Evolutionary conservation across 768 basidiomycete genomes (phyloP).

Genomic region (Gloeopeniophorella convolvens): DNA sequence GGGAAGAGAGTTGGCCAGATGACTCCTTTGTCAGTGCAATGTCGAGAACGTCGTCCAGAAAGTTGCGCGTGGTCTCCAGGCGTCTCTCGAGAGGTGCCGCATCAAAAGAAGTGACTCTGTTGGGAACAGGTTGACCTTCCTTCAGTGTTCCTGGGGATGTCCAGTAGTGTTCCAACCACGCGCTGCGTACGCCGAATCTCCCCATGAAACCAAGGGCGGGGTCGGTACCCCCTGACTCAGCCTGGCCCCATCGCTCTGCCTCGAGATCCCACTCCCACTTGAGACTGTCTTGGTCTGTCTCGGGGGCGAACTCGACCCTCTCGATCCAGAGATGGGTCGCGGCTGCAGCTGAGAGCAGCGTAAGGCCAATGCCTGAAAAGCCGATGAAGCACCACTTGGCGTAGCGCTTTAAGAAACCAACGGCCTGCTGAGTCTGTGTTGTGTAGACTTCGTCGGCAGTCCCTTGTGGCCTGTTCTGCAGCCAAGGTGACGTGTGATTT

Average conservation of each 20-base stretch:
- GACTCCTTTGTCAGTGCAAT: slow-evolving; percentile 37
- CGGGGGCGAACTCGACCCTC: slow-evolving; percentile 40
- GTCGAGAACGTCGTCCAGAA: slow-evolving; percentile 43
- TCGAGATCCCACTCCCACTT: slow-evolving; percentile 67
- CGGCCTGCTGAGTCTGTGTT: slow-evolving; percentile 32
- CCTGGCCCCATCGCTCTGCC: slow-evolving; percentile 53
- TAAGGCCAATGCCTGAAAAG: slow-evolving; percentile 36
- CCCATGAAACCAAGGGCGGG: slow-evolving; percentile 55
- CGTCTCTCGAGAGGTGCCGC: slow-evolving; percentile 39
- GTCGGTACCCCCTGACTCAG: slow-evolving; percentile 57
- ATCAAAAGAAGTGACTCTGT: slow-evolving; percentile 2
- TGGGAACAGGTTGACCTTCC: background rate
- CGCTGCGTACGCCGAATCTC: slow-evolving; percentile 55
- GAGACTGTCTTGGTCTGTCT: slow-evolving; percentile 45
- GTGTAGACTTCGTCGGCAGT: slow-evolving; percentile 31
- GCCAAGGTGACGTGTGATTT: slow-evolving; percentile 9
- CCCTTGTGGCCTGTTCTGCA: background rate
- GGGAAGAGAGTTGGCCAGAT: slow-evolving; percentile 38
- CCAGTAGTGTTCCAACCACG: slow-evolving; percentile 71
- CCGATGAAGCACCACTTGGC: slow-evolving; percentile 45
- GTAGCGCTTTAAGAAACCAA: slow-evolving; percentile 41
- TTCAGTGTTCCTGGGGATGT: slow-evolving; percentile 24
- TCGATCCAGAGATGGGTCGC: slow-evolving; percentile 61
- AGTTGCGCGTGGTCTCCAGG: slow-evolving; percentile 47
- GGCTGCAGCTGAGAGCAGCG: slow-evolving; percentile 46